A percentile compares a stretch with the other conserved stretches of the same genome.
These are phyloP conservation scores for Cyathus striatus DNA, from an alignment of 768 basidiomycete species.

Conservation along the genomic window DNA sequence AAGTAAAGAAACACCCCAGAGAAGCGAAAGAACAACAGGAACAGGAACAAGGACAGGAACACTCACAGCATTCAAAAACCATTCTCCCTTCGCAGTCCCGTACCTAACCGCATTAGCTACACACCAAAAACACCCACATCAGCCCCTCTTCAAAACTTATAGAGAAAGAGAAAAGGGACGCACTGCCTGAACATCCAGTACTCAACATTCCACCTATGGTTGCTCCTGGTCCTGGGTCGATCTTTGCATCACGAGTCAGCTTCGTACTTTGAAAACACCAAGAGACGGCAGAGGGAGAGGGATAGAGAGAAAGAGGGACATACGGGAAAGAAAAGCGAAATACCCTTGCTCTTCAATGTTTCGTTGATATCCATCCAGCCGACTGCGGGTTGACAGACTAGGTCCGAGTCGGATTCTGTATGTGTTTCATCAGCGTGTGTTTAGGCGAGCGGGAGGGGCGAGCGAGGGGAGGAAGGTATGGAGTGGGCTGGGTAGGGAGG, in stretches of 20 bases:
- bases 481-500: too few relatives aligned
- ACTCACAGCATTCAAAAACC: constrained; percentile 79
- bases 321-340: constrained; percentile 83
- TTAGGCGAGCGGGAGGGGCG: neutral
- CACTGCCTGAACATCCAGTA: constrained; percentile 84
- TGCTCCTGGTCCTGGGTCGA: constrained; percentile 75
- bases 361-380: constrained; percentile 73
- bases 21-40: too few relatives aligned
- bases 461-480: too few relatives aligned
- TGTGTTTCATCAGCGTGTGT: neutral
- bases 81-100: constrained; percentile 86
- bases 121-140: neutral
- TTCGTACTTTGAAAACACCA: neutral
- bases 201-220: constrained; percentile 86
- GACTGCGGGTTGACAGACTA: constrained; percentile 70
- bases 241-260: too few relatives aligned
- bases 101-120: constrained; percentile 78
- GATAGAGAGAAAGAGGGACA: constrained; percentile 9
- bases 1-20: too few relatives aligned
- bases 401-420: constrained; percentile 62
- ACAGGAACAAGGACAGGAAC: too few relatives aligned
- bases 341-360: constrained; percentile 58
- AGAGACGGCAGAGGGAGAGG: too few relatives aligned
- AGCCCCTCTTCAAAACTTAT: neutral
- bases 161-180: constrained; percentile 4